Base-by-base conservation (phyloP, 331 rosid genomes). In the Pyrus hybrid region DNA sequence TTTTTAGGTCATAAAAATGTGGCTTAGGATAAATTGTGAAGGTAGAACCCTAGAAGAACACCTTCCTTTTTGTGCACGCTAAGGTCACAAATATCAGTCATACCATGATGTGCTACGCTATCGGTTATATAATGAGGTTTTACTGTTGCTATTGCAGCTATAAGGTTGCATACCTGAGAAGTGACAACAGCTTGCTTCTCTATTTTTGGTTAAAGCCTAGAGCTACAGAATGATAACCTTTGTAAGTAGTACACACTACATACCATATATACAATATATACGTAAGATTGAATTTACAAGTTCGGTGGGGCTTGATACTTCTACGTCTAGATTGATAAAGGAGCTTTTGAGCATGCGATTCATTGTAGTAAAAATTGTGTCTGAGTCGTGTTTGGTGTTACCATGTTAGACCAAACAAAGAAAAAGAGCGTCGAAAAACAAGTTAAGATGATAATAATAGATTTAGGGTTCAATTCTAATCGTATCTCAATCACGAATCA, bases 31-130 rank as follows among this genome's bases (percentile, higher is more conserved):
- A 32, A 20, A 33, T 35, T 58, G 37, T 28, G 16, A 35, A 72
- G 43, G 17, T 62, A 62, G 33, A 61, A 13, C 12, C 37, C 43
- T 53, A 11, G 30, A 5, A 13, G 45, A 10, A 8, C 10, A 20
- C 3, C 28, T 62, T 63, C 68, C 83, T 87, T 82, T 68, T 33
- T 76, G 65, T 77, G 82, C 88, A 84, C 76, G 88, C 56, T 63
- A 80, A 74, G 80, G 79, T 35, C 80, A 17, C n/a, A 76, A 62
- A 53, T 5, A 13, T 70, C 25, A 54, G 28, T 17, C 23, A 20
- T 26, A 23, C 77, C 60, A 80, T 77, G 70, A 18, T 17, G 71
- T 43, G 32, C 35, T 62, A 68, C 77, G 77, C 74, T 26, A 65
- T 72, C 56, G 17, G 29, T 8, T 65, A 21, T 28, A 23, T 58